These are phyloP conservation scores for Penicillium verhagenii DNA, from an alignment of 495 filamentous ascomycete species.

Conservation along the genomic window DNA sequence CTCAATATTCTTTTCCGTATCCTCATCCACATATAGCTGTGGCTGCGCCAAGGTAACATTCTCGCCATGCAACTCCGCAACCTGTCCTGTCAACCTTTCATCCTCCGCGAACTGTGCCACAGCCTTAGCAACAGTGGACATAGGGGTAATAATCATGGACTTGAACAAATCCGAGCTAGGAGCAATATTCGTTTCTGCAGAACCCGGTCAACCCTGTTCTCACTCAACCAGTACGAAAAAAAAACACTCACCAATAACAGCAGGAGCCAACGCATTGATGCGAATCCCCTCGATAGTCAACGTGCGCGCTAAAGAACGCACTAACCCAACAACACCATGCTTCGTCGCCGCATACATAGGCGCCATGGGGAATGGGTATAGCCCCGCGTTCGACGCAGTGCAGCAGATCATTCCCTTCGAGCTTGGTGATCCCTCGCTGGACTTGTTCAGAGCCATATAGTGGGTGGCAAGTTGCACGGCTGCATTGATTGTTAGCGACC, in stretches of 20 bases:
- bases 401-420: conserved; percentile 51
- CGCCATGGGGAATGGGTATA: conserved; percentile 56
- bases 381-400: conserved; percentile 55
- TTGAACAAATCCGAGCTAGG: conserved; percentile 44
- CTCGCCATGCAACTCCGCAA: conserved; percentile 55
- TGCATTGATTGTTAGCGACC: conserved; percentile 8
- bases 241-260: conserved; percentile 41
- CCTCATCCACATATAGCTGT: conserved; percentile 51
- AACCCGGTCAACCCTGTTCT: not conserved
- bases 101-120: conserved; percentile 44
- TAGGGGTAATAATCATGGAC: conserved; percentile 53
- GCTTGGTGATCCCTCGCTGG: conserved; percentile 2
- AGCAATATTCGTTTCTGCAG: conserved; percentile 49
- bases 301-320: conserved; percentile 42
- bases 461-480: conserved; percentile 51
- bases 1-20: conserved; percentile 49
- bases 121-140: conserved; percentile 46
- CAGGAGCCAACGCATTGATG: conserved; percentile 55
- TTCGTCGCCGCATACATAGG: conserved; percentile 55
- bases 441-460: conserved; percentile 50
- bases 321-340: conserved; percentile 49
- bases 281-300: conserved; percentile 44
- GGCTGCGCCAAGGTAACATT: conserved; percentile 49
- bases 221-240: not conserved
- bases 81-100: conserved; percentile 39